A percentile compares a stretch with the other conserved stretches of the same genome.
These are phyloP conservation scores for Anthracocystis setariae DNA, from an alignment of 1,284 basidiomycete species.

Conservation along the genomic window DNA sequence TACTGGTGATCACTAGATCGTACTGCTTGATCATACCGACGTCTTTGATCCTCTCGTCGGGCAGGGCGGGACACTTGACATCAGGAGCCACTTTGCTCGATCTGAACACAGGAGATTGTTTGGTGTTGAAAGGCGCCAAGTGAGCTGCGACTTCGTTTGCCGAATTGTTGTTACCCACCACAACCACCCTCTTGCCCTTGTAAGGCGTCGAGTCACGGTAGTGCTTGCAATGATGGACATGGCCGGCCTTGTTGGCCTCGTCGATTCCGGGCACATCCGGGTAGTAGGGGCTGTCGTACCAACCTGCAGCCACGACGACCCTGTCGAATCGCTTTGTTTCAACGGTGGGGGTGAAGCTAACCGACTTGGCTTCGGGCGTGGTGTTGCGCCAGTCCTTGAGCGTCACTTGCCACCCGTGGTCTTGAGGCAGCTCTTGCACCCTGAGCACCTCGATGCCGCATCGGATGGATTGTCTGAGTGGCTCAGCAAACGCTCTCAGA, in stretches of 20 bases:
- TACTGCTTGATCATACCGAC: constrained; percentile 49
- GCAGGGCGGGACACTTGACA: constrained; percentile 45
- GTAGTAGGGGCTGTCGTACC: constrained; percentile 58
- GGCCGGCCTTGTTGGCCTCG: constrained; percentile 20
- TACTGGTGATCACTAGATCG: constrained; percentile 6
- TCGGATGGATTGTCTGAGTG: constrained; percentile 25
- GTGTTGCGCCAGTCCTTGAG: constrained; percentile 31
- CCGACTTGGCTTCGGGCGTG: background rate
- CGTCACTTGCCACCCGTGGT: constrained; percentile 41
- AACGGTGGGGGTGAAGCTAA: constrained; percentile 20
- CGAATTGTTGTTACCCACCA: constrained; percentile 61
- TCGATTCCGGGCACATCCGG: constrained; percentile 42
- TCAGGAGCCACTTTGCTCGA: constrained; percentile 28
- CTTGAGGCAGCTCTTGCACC: constrained; percentile 42
- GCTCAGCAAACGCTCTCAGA: constrained; percentile 38
- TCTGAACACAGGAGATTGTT: constrained; percentile 35
- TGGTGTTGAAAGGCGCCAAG: constrained; percentile 43
- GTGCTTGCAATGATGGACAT: constrained; percentile 61
- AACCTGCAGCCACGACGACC: constrained; percentile 53
- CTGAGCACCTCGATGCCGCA: constrained; percentile 48
- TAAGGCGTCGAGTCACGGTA: constrained; percentile 52
- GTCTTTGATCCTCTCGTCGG: constrained; percentile 54
- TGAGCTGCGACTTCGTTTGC: constrained; percentile 61
- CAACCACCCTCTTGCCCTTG: constrained; percentile 40
- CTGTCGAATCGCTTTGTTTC: constrained; percentile 34